phyloP scores from a whole-genome alignment of 108 stramenopile genomes.

The Skeletonema grethae region DNA sequence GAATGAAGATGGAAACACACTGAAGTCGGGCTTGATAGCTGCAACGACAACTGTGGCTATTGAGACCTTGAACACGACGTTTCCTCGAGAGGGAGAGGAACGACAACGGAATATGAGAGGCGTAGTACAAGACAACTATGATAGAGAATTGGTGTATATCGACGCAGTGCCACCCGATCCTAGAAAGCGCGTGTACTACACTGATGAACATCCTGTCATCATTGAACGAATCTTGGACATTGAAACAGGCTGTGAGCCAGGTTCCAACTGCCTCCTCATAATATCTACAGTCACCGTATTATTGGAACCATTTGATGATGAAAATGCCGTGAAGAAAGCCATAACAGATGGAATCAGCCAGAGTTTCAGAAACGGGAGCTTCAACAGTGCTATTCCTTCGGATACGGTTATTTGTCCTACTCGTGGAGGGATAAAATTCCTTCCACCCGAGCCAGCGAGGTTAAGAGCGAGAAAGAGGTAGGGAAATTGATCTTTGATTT shows the following conservation, averaged over 20 bases:
- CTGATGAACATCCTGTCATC: slow-evolving; percentile 42
- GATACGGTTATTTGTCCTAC: slow-evolving; percentile 37
- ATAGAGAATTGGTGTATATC: slow-evolving; percentile 13
- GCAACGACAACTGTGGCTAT: slow-evolving; percentile 49
- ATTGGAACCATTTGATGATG: slow-evolving; percentile 59
- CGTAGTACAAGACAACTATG: background rate
- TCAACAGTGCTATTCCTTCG: slow-evolving; percentile 50
- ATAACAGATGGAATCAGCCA: slow-evolving; percentile 45
- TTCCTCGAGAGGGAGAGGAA: slow-evolving; percentile 24
- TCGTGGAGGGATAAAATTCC: background rate
- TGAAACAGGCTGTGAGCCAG: slow-evolving; percentile 15
- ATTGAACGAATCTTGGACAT: slow-evolving; percentile 52
- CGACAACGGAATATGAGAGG: background rate
- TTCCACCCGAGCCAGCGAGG: background rate
- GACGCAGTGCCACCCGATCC: background rate
- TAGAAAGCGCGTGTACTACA: slow-evolving; percentile 39
- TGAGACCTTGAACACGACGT: slow-evolving; percentile 57
- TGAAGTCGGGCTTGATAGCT: slow-evolving; percentile 53
- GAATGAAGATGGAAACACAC: slow-evolving; percentile 54
- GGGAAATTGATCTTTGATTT: background rate
- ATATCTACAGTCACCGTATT: slow-evolving; percentile 47
- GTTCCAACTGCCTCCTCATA: slow-evolving; percentile 40
- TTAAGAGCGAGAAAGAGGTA: background rate
- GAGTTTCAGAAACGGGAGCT: slow-evolving; percentile 47
- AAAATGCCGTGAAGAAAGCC: slow-evolving; percentile 25